Conservation (phyloP, 768 basidiomycete genomes). For the Paxillus rubicundulus region DNA sequence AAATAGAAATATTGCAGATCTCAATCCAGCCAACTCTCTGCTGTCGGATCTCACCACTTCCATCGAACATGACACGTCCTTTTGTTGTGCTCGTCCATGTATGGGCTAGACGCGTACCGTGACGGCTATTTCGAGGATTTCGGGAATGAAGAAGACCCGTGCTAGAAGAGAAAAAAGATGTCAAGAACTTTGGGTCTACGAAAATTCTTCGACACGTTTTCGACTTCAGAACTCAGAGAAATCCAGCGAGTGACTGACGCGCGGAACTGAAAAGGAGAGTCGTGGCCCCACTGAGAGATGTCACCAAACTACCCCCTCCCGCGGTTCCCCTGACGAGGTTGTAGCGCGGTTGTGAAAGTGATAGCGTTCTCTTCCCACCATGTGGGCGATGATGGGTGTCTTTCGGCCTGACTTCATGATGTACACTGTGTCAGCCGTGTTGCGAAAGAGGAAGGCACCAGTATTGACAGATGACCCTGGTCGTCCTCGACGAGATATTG, state of each 20-base stretch:
- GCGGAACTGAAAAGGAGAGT: too few species aligned
- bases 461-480: not conserved
- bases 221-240: constrained; percentile 17
- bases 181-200: not conserved
- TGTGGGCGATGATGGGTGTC: not conserved
- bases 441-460: not conserved
- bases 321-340: too few species aligned
- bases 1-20: constrained; percentile 37
- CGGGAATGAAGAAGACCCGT: constrained; percentile 2
- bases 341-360: not conserved
- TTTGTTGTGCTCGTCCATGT: constrained; percentile 11
- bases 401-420: not conserved
- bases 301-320: too few species aligned
- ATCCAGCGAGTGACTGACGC: constrained; percentile 2
- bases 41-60: constrained; percentile 29
- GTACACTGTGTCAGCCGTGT: not conserved
- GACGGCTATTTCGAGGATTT: not conserved
- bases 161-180: not conserved
- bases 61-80: constrained; percentile 24
- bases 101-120: not conserved
- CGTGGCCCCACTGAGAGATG: too few species aligned
- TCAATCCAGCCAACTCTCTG: constrained; percentile 24
- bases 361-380: not conserved
- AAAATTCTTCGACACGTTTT: constrained; percentile 2
- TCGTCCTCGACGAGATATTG: constrained; percentile 9